phyloP scores from a whole-genome alignment of 192 early-diverging fungal genomes.

The Neocallimastix lanati region DNA sequence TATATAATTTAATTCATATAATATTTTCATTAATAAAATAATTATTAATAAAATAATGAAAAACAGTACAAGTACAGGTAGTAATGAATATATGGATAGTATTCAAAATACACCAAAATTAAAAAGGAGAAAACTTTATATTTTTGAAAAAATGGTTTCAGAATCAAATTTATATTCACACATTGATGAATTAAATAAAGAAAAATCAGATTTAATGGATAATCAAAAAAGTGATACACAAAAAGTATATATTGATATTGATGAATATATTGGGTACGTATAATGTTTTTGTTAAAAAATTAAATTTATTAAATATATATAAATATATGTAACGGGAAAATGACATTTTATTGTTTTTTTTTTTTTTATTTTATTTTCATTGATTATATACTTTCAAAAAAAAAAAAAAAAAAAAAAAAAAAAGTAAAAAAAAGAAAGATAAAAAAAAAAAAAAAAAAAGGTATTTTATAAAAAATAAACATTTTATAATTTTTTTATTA shows the following conservation, averaged over 20 bases:
- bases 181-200: not conserved
- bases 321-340: too few species aligned
- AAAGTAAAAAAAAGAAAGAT: too few species aligned
- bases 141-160: not conserved
- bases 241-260: slow-evolving; percentile 7
- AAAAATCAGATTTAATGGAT: not conserved
- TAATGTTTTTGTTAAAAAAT: too few species aligned
- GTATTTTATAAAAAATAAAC: too few species aligned
- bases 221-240: slow-evolving; percentile 1
- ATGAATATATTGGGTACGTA: not conserved
- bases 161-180: not conserved
- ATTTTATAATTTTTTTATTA: too few species aligned
- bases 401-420: too few species aligned
- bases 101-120: not conserved
- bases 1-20: too few species aligned
- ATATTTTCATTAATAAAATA: not conserved
- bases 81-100: not conserved
- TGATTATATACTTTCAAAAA: too few species aligned
- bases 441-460: too few species aligned
- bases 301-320: too few species aligned
- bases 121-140: not conserved
- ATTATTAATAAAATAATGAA: not conserved
- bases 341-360: too few species aligned
- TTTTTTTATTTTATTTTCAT: too few species aligned
- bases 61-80: not conserved